Base-by-base conservation (phyloP, 2,329 filamentous ascomycete species). In the Myriosclerotinia duriaeana region DNA sequence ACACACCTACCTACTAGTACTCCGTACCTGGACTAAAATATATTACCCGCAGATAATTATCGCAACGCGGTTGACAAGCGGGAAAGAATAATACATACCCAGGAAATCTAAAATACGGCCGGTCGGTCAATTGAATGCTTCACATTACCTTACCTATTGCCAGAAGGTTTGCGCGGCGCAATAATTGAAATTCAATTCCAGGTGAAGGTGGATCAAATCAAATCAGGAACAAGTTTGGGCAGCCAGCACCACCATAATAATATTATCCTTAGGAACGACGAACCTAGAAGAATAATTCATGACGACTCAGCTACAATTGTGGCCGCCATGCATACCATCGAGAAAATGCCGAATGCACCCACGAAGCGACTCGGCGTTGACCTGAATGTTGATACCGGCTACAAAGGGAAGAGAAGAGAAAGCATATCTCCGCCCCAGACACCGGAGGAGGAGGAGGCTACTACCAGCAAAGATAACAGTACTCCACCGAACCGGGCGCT, bases 371-470 rank as follows among this genome's bases (percentile, higher is more conserved):
- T 70, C 53, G 73, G 74, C 53, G 69, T 71, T 38, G 71, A 72
- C 38, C 64, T 76, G 61, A 74, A 74, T 56, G 52, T 75, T 46
- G 73, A 76, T 66, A 73, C 73, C 54, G 70, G 70, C 59, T 73
- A 75, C 53, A 75, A 72, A 68, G 71, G 69, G 65, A 66, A 71
- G 69, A 64, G 67, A 54, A 68, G 69, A 67, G 50, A 68, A 69
- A 64, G 69, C 59, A 48, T 61, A 26, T 73, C 75, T 12, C 73
- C 73, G 20, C 72, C 72, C n/a, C 69, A 69, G 59, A 74, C 74
- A 54, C 72, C 73, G 59, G 69, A 71, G 55, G 68, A 62, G 62
- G 70, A 71, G 55, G n/a, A n/a, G n/a, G n/a, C n/a, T n/a, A 67
- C 68, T 15, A 66, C 38, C 34, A 73, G 65, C 67, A 66, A 60